Conservation (phyloP, 164 flowering plant genomes). For the Tinospora cordifolia region DNA sequence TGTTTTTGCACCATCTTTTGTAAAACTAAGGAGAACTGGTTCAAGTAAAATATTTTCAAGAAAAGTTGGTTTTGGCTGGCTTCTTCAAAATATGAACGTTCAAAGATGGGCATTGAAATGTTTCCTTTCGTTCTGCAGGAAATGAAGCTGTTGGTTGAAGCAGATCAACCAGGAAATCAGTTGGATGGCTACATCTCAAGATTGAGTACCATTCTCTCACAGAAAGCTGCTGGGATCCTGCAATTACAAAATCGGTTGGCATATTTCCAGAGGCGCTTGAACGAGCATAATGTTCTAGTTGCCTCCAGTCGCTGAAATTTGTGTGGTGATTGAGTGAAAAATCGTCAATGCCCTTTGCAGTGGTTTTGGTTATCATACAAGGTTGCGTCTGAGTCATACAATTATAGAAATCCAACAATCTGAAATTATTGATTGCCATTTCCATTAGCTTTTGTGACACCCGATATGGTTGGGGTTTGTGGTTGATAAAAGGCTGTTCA, state of each 20-base stretch:
- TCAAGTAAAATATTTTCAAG: too few relatives aligned
- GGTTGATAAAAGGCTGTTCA: neutral
- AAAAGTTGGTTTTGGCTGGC: neutral
- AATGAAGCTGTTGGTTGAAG: conserved; percentile 61
- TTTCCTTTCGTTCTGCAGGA: conserved; percentile 36
- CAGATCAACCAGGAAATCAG: conserved; percentile 74
- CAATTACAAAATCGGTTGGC: conserved; percentile 60
- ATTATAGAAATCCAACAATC: neutral
- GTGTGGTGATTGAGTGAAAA: neutral
- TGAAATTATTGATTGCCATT: neutral
- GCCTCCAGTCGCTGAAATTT: conserved; percentile 29
- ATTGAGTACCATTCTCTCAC: conserved; percentile 56
- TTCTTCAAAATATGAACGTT: neutral
- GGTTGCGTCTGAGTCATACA: neutral
- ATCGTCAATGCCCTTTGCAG: neutral
- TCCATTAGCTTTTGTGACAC: neutral
- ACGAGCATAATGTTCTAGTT: conserved; percentile 51
- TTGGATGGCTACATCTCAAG: conserved; percentile 54
- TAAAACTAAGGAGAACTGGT: neutral
- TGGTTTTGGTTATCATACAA: neutral
- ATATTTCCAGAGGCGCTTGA: conserved; percentile 53
- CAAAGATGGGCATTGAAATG: neutral
- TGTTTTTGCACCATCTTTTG: neutral
- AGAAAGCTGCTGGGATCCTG: conserved; percentile 64
- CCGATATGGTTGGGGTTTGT: neutral